Conservation (phyloP, 2,329 filamentous ascomycete genomes). For the Neofusicoccum kwambonambiense region DNA sequence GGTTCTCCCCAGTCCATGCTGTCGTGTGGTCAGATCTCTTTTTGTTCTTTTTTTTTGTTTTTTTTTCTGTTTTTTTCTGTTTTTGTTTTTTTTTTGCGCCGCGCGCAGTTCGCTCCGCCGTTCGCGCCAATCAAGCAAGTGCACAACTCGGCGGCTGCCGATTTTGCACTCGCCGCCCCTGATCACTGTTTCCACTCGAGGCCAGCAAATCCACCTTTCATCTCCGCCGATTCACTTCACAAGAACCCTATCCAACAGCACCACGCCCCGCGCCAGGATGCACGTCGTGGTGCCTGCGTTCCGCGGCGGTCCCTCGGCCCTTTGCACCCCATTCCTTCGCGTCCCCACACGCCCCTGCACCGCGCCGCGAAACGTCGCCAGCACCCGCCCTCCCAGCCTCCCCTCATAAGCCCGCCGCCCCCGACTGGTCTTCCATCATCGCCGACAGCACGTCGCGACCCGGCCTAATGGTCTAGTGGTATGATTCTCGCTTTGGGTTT, state of each 20-base stretch:
- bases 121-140: not conserved
- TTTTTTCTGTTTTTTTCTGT: not conserved
- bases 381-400: too few relatives aligned
- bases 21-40: not conserved
- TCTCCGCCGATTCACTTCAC: not conserved
- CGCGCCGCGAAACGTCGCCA: too few relatives aligned
- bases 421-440: not conserved
- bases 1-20: too few relatives aligned
- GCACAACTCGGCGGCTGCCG: not conserved
- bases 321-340: too few relatives aligned
- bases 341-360: too few relatives aligned
- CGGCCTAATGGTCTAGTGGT: conserved; percentile 21
- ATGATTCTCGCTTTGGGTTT: conserved; percentile 19
- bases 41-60: not conserved
- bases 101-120: not conserved
- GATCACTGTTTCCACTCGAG: not conserved
- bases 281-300: too few relatives aligned
- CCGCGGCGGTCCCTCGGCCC: too few relatives aligned
- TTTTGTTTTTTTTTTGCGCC: not conserved
- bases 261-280: too few relatives aligned
- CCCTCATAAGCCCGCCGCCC: not conserved
- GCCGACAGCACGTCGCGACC: too few relatives aligned
- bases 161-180: not conserved
- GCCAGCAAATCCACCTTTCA: not conserved
- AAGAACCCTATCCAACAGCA: too few relatives aligned